phyloP scores from a whole-genome alignment of 495 filamentous ascomycete species.

The Lophiostoma macrostomum region DNA sequence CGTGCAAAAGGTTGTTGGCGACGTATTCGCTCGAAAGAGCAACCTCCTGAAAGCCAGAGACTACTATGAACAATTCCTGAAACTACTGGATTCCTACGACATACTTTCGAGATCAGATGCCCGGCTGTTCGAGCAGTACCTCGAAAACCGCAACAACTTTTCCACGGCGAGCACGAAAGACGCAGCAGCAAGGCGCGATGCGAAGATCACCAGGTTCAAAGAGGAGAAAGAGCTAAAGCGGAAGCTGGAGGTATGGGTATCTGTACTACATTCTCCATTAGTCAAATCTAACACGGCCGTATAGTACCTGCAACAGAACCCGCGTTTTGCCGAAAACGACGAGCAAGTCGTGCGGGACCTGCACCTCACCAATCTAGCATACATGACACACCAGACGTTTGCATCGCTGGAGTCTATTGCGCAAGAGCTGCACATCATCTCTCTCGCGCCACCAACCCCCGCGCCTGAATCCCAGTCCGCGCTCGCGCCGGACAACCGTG shows the following conservation, averaged over 20 bases:
- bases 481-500: constrained; percentile 12
- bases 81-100: constrained; percentile 71
- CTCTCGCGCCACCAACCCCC: constrained; percentile 60
- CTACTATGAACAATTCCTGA: constrained; percentile 73
- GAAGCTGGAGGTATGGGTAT: constrained; percentile 73
- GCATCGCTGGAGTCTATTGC: constrained; percentile 78
- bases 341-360: constrained; percentile 75
- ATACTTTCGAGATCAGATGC: constrained; percentile 65
- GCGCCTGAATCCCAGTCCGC: constrained; percentile 24
- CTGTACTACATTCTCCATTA: no score
- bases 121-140: constrained; percentile 69
- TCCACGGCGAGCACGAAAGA: constrained; percentile 67
- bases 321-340: constrained; percentile 61
- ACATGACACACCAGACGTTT: constrained; percentile 76
- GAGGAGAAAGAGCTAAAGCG: constrained; percentile 82
- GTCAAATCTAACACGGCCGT: no score
- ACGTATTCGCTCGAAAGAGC: constrained; percentile 52
- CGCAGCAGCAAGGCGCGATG: constrained; percentile 66
- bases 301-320: constrained; percentile 61
- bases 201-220: constrained; percentile 82
- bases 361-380: constrained; percentile 68
- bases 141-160: constrained; percentile 63
- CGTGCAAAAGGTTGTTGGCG: constrained; percentile 53
- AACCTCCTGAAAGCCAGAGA: constrained; percentile 60
- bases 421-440: constrained; percentile 78